Conservation (phyloP, 1,284 basidiomycete species). For the Sporisorium exsertum region DNA sequence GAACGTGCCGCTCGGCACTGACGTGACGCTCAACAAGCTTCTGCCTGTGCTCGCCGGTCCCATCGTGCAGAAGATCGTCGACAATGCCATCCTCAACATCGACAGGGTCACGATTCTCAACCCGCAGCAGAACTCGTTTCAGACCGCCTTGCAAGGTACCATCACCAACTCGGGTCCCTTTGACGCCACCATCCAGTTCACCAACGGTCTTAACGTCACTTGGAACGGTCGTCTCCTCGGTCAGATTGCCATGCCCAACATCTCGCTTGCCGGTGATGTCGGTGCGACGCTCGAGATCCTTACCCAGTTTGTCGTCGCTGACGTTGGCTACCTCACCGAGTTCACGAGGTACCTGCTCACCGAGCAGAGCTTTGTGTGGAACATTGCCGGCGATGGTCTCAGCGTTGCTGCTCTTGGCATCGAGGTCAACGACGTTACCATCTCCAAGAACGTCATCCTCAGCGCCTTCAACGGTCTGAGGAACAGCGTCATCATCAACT, state of each 20-base stretch:
- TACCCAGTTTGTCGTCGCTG: slow-evolving; percentile 76
- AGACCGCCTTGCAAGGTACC: slow-evolving; percentile 76
- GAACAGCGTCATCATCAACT: slow-evolving; percentile 76
- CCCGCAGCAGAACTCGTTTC: slow-evolving; percentile 74
- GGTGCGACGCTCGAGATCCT: slow-evolving; percentile 76
- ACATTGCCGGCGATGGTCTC: slow-evolving; percentile 78
- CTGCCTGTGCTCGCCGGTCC: slow-evolving; percentile 80
- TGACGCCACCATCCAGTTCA: slow-evolving; percentile 79
- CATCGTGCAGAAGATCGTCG: slow-evolving; percentile 82
- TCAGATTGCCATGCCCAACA: slow-evolving; percentile 76
- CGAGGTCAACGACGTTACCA: slow-evolving; percentile 74
- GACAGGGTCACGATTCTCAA: slow-evolving; percentile 57
- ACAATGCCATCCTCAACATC: slow-evolving; percentile 73
- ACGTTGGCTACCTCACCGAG: slow-evolving; percentile 75
- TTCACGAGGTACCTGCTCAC: slow-evolving; percentile 79
- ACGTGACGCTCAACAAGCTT: slow-evolving; percentile 76
- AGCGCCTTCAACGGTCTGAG: slow-evolving; percentile 80
- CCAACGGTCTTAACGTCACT: slow-evolving; percentile 75
- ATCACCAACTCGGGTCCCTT: slow-evolving; percentile 83
- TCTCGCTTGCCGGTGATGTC: slow-evolving; percentile 72
- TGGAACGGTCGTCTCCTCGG: slow-evolving; percentile 78
- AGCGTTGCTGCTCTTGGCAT: slow-evolving; percentile 72
- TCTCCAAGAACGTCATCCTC: slow-evolving; percentile 77
- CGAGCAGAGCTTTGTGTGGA: slow-evolving; percentile 79
- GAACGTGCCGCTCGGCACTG: slow-evolving; percentile 75